These are phyloP conservation scores for Apophysomyces trapeziformis DNA, from an alignment of 371 early-diverging fungal genomes.

Conservation along the genomic window DNA sequence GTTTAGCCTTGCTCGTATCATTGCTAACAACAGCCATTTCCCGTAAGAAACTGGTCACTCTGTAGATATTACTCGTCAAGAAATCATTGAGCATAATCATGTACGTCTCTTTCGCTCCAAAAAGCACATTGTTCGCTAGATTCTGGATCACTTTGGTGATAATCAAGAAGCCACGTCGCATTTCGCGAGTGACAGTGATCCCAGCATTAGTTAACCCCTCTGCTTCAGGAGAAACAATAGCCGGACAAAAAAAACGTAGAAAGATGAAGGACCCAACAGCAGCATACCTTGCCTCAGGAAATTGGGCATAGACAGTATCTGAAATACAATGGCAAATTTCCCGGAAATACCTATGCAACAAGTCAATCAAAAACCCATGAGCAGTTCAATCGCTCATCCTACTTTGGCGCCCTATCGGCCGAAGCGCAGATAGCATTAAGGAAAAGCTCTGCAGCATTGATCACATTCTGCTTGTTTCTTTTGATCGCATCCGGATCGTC, in stretches of 20 bases:
- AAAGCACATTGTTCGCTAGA: constrained; percentile 91
- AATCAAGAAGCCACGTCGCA: constrained; percentile 85
- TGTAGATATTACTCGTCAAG: constrained; percentile 73
- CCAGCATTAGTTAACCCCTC: constrained; percentile 55
- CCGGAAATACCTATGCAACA: constrained; percentile 57
- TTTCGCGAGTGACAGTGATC: constrained; percentile 43
- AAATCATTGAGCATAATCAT: constrained; percentile 91
- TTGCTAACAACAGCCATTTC: constrained; percentile 54
- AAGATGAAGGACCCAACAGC: constrained; percentile 96
- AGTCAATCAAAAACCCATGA: neutral
- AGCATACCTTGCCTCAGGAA: constrained; percentile 84
- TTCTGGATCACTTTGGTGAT: constrained; percentile 96
- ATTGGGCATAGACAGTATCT: constrained; percentile 76
- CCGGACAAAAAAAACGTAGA: constrained; percentile 94
- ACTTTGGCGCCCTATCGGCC: constrained; percentile 67
- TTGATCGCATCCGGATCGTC: constrained; percentile 63
- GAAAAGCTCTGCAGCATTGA: constrained; percentile 74
- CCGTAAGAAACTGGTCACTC: constrained; percentile 64
- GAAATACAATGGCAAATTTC: constrained; percentile 84
- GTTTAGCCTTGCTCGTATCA: constrained; percentile 13
- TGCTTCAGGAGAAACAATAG: constrained; percentile 88
- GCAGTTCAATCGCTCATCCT: neutral
- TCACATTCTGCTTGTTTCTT: constrained; percentile 81
- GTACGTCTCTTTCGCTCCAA: constrained; percentile 91
- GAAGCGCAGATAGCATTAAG: constrained; percentile 86